These are phyloP conservation scores for Exutisphaerella laricina DNA, from an alignment of 2,329 filamentous ascomycete species.

Conservation along the genomic window DNA sequence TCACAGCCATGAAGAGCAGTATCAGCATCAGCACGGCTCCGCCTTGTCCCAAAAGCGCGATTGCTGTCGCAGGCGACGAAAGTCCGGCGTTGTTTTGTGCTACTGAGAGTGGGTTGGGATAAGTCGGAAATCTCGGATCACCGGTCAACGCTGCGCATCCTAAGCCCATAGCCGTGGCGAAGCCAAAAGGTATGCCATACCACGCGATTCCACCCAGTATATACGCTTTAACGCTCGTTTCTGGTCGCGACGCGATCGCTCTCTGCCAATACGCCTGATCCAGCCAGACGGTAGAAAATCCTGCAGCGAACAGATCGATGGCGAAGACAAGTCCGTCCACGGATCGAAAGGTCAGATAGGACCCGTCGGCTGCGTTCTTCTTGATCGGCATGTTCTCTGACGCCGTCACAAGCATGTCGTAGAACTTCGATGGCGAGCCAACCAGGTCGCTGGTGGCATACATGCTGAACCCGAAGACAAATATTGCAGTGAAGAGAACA, in stretches of 20 bases:
- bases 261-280: constrained; percentile 40
- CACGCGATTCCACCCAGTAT: constrained; percentile 43
- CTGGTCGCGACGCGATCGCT: constrained; percentile 38
- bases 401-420: constrained; percentile 37
- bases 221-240: constrained; percentile 36
- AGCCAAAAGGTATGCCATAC: constrained; percentile 46
- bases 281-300: constrained; percentile 33
- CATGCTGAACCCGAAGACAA: constrained; percentile 42
- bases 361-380: constrained; percentile 36
- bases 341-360: constrained; percentile 38
- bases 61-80: constrained; percentile 29
- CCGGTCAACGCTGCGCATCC: constrained; percentile 42
- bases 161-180: constrained; percentile 45
- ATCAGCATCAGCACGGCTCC: constrained; percentile 30
- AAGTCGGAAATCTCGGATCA: constrained; percentile 42
- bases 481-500: constrained; percentile 41
- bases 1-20: constrained; percentile 34
- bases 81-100: constrained; percentile 29
- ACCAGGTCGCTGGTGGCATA: constrained; percentile 38
- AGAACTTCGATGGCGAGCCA: constrained; percentile 37
- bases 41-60: constrained; percentile 29
- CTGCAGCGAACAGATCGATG: constrained; percentile 28
- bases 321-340: constrained; percentile 43
- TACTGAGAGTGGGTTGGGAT: constrained; percentile 30
- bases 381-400: constrained; percentile 34